Conservation (phyloP, 495 filamentous ascomycete genomes). For the Penicillium lividum region DNA sequence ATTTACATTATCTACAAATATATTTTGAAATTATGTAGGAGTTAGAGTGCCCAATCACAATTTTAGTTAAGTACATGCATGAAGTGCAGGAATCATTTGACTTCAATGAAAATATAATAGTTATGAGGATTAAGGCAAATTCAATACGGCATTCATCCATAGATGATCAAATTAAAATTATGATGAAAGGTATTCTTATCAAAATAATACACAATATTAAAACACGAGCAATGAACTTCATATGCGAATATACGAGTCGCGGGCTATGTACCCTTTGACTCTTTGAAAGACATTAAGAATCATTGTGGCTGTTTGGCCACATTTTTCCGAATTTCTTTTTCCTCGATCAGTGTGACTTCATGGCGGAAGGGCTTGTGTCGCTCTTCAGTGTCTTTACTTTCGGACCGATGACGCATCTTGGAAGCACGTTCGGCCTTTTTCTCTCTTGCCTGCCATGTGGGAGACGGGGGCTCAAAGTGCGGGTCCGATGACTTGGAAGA, state of each 20-base stretch:
- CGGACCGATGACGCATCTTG: background rate
- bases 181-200: background rate
- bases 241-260: background rate
- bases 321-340: background rate
- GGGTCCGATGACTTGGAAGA: background rate
- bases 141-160: no score
- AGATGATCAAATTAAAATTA: background rate
- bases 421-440: background rate
- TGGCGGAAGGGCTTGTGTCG: background rate
- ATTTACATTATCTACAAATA: no score
- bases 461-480: background rate
- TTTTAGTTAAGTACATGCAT: no score
- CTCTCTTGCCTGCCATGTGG: slow-evolving; percentile 2
- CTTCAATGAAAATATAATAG: no score
- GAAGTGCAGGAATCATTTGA: no score
- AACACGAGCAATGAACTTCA: no score
- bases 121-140: no score
- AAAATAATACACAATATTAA: background rate
- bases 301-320: background rate
- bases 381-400: background rate
- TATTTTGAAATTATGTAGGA: no score
- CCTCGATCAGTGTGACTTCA: background rate
- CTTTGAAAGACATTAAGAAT: background rate
- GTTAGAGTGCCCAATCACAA: no score
- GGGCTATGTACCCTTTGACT: background rate